Conservation (phyloP, 192 early-diverging fungal genomes). For the Coemansia brasiliensis region DNA sequence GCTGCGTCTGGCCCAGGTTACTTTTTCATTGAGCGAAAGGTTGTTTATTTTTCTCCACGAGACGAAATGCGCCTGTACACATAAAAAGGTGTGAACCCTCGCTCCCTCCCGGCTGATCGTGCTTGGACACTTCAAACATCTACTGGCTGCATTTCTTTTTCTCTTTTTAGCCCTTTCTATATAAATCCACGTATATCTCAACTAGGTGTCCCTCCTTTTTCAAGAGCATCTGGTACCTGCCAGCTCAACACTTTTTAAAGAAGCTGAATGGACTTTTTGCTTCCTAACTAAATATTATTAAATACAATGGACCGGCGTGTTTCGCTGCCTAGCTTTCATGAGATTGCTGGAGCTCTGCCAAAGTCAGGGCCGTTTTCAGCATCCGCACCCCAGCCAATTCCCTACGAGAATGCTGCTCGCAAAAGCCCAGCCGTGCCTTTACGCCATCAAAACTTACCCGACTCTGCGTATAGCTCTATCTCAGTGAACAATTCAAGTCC, state of each 20-base stretch:
- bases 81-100: constrained; percentile 4
- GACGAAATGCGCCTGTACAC: constrained; percentile 1
- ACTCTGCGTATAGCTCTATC: not conserved
- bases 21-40: not conserved
- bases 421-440: not conserved
- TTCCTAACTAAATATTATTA: not conserved
- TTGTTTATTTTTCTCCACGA: constrained; percentile 6
- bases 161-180: not conserved
- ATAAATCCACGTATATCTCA: not conserved
- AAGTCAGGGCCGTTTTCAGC: constrained; percentile 12
- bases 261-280: no score
- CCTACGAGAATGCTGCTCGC: constrained; percentile 12
- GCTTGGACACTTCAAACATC: constrained; percentile 8
- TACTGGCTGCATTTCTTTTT: not conserved
- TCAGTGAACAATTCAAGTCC: not conserved
- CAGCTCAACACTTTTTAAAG: no score
- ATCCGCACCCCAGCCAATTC: constrained; percentile 27
- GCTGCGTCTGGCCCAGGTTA: constrained; percentile 17
- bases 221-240: no score
- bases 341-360: constrained; percentile 42
- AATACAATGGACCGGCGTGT: constrained; percentile 38
- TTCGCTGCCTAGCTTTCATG: constrained; percentile 45
- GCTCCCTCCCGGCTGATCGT: constrained; percentile 11
- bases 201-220: no score
- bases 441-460: not conserved